These are phyloP conservation scores for Leptodermis oblonga DNA, from an alignment of 257 asterid genomes.

Conservation along the genomic window DNA sequence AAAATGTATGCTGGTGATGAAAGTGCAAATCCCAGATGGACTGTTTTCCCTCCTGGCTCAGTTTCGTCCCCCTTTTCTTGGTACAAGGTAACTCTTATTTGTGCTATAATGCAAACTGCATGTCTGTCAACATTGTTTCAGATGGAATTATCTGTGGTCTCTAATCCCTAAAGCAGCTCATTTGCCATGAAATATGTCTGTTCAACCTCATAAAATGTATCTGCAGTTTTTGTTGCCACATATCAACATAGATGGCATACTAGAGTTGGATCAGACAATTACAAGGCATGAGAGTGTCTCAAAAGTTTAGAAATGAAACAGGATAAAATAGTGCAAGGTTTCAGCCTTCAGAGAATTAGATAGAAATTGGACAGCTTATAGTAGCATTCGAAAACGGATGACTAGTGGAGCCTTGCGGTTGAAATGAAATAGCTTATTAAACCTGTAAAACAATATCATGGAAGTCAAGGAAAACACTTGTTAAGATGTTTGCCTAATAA, in stretches of 20 bases:
- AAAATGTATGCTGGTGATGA: slow-evolving; percentile 38
- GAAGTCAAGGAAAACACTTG: background rate
- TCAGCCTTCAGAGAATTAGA: background rate
- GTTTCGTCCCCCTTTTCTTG: slow-evolving; percentile 60
- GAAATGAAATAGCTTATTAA: background rate
- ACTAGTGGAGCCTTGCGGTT: background rate
- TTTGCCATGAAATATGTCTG: background rate
- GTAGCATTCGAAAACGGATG: background rate
- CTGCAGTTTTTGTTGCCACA: background rate
- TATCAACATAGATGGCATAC: background rate
- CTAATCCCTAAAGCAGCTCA: background rate
- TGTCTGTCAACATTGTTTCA: background rate
- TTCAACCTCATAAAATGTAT: background rate
- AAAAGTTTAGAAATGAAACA: background rate
- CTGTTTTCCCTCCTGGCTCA: slow-evolving; percentile 44
- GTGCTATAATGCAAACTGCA: background rate
- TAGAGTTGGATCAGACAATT: background rate
- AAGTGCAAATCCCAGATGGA: slow-evolving; percentile 44
- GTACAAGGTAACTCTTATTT: slow-evolving; percentile 58
- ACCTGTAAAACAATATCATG: background rate
- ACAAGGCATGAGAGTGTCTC: background rate
- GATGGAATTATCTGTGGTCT: background rate
- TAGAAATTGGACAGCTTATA: background rate
- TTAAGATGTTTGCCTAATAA: background rate
- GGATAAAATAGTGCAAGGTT: background rate